A percentile compares a stretch with the other conserved stretches of the same genome.
These are phyloP conservation scores for Eragrostis curvula DNA, from an alignment of 176 grass and related monocot genomes.

Conservation along the genomic window DNA sequence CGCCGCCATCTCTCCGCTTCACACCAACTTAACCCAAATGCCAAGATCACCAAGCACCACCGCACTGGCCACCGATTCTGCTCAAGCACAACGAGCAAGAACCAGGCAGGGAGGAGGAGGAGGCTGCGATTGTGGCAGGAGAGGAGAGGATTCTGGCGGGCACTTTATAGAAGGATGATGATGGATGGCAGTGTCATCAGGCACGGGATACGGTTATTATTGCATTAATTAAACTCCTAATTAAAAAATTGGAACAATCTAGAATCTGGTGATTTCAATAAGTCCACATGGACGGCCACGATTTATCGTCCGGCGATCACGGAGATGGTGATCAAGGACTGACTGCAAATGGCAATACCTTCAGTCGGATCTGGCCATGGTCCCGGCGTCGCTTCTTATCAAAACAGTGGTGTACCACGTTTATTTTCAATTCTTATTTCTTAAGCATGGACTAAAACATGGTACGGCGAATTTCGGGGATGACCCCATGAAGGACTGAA, in stretches of 20 bases:
- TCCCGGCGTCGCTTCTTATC: neutral
- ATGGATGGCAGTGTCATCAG: neutral
- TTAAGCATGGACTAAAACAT: no score
- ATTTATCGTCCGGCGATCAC: neutral
- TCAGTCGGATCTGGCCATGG: neutral
- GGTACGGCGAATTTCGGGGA: no score
- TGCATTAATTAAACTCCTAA: neutral
- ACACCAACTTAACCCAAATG: neutral
- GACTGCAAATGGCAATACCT: neutral
- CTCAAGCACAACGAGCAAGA: slow-evolving; percentile 5
- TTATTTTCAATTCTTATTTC: neutral
- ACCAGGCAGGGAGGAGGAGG: neutral
- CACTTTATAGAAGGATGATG: slow-evolving; percentile 15
- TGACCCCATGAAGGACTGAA: no score
- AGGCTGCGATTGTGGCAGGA: neutral
- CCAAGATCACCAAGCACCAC: neutral
- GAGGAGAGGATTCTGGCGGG: slow-evolving; percentile 6
- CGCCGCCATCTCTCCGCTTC: slow-evolving; percentile 13
- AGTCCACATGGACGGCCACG: neutral
- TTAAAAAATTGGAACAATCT: neutral
- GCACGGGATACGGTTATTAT: neutral
- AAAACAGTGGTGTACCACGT: neutral
- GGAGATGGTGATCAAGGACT: neutral
- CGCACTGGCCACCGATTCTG: neutral
- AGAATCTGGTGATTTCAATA: neutral